Base-by-base conservation (phyloP, 2,329 filamentous ascomycete species). In the Epichloe sylvatica region DNA sequence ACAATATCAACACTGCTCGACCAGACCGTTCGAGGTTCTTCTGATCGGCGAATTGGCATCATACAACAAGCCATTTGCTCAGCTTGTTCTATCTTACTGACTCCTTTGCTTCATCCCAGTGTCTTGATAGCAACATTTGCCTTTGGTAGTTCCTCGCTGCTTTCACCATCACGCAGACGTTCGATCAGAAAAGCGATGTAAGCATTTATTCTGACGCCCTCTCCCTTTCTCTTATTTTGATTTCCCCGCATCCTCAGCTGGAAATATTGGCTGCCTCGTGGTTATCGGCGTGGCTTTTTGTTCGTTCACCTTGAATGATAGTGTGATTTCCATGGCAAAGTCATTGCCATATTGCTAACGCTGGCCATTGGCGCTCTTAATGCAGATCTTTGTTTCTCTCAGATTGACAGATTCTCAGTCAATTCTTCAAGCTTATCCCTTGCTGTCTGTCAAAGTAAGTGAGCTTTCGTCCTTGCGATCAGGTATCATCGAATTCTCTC, bases 51-150 rank as follows among this genome's bases (percentile, higher is more conserved):
- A 48, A 53, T 57, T 53, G 52, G 61, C 62, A 60, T 62, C 60
- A 62, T 61, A 60, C 56, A 56, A 59, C 58, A 62, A 57, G 65
- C 64, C 70, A 73, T 73, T 78, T 77, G 75, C 73, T 76, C 66
- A 77, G 71, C 73, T 75, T 67, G 71, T 70, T 72, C 73, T 71
- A 75, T 77, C 70, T 73, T 74, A 72, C 70, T 74, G 72, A 73
- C 68, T 68, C 70, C 77, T 70, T 78, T 72, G 70, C 73, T 78
- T 74, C 69, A 71, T 70, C 62, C 67, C 68, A 68, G 63, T 65
- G 65, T 67, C 69, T 71, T 75, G 74, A 73, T 71, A 71, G 65
- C 69, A 68, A 65, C 68, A 67, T 69, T 66, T 66, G 60, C 61
- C 64, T 57, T 64, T 56, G 57, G 60, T 60, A 60, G 59, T 60